Evolutionary conservation across 2,329 filamentous ascomycete genomes (phyloP).

Genomic region (Botrytis byssoidea): DNA sequence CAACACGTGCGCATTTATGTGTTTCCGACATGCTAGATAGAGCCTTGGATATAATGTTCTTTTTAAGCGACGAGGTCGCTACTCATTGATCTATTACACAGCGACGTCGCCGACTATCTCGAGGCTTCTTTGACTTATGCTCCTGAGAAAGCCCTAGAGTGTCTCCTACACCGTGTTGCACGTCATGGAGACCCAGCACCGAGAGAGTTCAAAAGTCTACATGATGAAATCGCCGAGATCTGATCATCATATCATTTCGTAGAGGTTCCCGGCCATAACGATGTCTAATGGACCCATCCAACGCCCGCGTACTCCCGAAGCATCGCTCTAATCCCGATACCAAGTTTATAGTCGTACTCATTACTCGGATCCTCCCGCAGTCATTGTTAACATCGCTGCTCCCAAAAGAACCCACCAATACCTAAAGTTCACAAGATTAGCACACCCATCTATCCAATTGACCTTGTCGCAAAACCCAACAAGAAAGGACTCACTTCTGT

Average conservation of each 20-base stretch:
- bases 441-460: not conserved
- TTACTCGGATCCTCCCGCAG: slow-evolving; percentile 51
- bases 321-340: not conserved
- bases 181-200: not conserved
- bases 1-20: not conserved
- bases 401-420: slow-evolving; percentile 66
- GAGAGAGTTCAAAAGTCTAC: too few species aligned
- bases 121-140: not conserved
- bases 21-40: not conserved
- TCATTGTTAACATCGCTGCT: slow-evolving; percentile 52
- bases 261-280: not conserved
- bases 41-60: not conserved
- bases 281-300: not conserved
- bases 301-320: not conserved
- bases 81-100: not conserved
- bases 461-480: not conserved
- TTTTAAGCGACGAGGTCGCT: not conserved
- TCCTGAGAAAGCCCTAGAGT: too few species aligned
- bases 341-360: not conserved
- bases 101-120: not conserved
- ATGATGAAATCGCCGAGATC: too few species aligned
- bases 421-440: slow-evolving; percentile 22
- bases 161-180: not conserved
- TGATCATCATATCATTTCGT: not conserved
- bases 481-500: slow-evolving; percentile 57